These are phyloP conservation scores for Pleoardoris graminearum DNA, from an alignment of 2,329 filamentous ascomycete species.

Conservation along the genomic window DNA sequence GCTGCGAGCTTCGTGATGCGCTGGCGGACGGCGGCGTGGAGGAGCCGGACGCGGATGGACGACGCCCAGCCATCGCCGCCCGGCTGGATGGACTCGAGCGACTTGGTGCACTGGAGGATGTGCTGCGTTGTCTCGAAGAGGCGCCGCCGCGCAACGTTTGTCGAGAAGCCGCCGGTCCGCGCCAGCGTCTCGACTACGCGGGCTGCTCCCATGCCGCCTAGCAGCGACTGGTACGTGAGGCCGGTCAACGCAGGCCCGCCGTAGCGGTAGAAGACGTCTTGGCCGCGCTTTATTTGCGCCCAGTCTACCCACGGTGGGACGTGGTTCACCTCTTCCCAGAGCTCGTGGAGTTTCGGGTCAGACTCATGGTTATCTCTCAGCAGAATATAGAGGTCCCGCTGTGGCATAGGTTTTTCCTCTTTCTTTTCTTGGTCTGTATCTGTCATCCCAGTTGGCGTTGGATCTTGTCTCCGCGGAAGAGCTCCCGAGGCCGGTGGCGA, in stretches of 20 bases:
- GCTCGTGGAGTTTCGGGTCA: constrained; percentile 58
- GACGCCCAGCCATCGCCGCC: constrained; percentile 68
- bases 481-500: constrained; percentile 52
- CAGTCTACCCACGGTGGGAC: constrained; percentile 78
- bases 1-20: constrained; percentile 64
- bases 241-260: constrained; percentile 67
- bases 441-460: constrained; percentile 27
- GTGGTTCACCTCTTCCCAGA: constrained; percentile 70
- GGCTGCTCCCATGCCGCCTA: constrained; percentile 73
- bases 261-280: constrained; percentile 78
- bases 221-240: constrained; percentile 65
- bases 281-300: constrained; percentile 72
- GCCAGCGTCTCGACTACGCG: constrained; percentile 74
- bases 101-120: constrained; percentile 70
- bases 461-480: constrained; percentile 46
- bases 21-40: constrained; percentile 69
- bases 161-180: constrained; percentile 73
- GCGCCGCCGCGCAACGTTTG: constrained; percentile 66
- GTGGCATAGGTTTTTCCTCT: constrained; percentile 37
- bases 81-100: constrained; percentile 67
- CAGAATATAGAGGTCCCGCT: constrained; percentile 66
- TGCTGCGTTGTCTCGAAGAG: constrained; percentile 76
- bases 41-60: constrained; percentile 68
- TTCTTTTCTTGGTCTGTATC: constrained; percentile 38
- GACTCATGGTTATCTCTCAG: constrained; percentile 61